Conservation (phyloP, 805 yeast species). For the Pichia occidentalis region DNA sequence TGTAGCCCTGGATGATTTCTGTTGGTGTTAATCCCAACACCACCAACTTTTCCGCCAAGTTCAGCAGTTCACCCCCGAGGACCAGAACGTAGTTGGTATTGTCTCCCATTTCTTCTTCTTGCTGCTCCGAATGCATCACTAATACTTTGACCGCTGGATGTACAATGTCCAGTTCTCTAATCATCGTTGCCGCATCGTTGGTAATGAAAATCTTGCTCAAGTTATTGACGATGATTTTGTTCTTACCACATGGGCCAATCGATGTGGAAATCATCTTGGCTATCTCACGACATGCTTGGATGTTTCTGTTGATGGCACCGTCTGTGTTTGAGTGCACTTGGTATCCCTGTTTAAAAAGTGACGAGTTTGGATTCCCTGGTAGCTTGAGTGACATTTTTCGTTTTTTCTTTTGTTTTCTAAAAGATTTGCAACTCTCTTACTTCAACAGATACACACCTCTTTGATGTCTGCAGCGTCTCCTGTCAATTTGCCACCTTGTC, state of each 20-base stretch:
- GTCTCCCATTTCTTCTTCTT: constrained; percentile 96
- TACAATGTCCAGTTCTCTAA: constrained; percentile 85
- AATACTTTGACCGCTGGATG: constrained; percentile 96
- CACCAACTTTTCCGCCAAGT: constrained; percentile 78
- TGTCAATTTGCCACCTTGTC: too few relatives aligned
- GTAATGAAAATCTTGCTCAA: constrained; percentile 83
- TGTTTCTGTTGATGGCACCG: constrained; percentile 90
- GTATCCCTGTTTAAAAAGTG: constrained; percentile 93
- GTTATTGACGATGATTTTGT: constrained; percentile 89
- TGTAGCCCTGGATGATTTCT: constrained; percentile 90
- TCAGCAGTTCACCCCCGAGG: constrained; percentile 87
- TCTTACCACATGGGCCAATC: constrained; percentile 96
- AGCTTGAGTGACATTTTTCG: constrained; percentile 88
- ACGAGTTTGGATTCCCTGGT: constrained; percentile 90
- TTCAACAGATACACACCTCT: background rate
- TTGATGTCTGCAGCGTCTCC: background rate
- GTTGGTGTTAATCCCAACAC: constrained; percentile 83
- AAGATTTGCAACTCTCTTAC: too few relatives aligned
- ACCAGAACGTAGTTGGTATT: constrained; percentile 87
- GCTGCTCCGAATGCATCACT: constrained; percentile 96
- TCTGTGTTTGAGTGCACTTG: constrained; percentile 81
- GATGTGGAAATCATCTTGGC: constrained; percentile 87
- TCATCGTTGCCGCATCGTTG: constrained; percentile 97
- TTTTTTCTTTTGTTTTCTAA: background rate
- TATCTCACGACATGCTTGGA: constrained; percentile 91